A percentile compares a stretch with the other conserved stretches of the same genome.
Evolutionary conservation across 2,329 filamentous ascomycete genomes (phyloP).

Genomic region (Pestalotiopsis sp.): DNA sequence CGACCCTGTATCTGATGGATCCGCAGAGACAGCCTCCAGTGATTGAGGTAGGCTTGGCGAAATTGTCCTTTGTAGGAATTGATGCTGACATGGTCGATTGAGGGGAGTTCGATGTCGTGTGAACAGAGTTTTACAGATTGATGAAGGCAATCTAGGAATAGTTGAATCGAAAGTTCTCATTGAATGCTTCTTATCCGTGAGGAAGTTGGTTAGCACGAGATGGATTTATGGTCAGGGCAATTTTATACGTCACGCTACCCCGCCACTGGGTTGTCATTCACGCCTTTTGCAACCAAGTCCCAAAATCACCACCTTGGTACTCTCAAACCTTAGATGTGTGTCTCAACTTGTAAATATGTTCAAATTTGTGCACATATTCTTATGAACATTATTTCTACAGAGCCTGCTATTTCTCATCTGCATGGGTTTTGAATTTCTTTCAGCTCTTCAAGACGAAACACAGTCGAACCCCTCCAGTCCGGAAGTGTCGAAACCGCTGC

Average conservation of each 20-base stretch:
- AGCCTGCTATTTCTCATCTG: no score
- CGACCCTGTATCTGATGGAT: conserved; percentile 48
- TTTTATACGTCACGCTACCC: neutral
- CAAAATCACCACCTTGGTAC: neutral
- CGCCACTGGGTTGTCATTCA: neutral
- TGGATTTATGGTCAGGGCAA: neutral
- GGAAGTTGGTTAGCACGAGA: neutral
- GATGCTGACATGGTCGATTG: conserved; percentile 11
- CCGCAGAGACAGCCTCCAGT: conserved; percentile 55
- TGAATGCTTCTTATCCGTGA: neutral
- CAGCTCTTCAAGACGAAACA: conserved; percentile 1
- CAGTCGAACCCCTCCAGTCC: conserved; percentile 11
- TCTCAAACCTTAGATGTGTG: no score
- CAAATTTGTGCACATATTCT: no score
- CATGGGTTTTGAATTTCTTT: neutral
- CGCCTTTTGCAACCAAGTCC: neutral
- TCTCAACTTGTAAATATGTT: no score
- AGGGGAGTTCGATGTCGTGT: neutral
- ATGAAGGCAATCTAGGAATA: neutral
- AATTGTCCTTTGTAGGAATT: conserved; percentile 18
- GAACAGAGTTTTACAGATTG: no score
- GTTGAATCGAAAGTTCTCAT: neutral
- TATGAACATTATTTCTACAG: no score
- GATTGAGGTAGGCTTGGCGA: conserved; percentile 37
- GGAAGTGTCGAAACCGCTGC: conserved; percentile 11